Evolutionary conservation across 768 basidiomycete species (phyloP).

Genomic region (Suillus fuscotomentosus): DNA sequence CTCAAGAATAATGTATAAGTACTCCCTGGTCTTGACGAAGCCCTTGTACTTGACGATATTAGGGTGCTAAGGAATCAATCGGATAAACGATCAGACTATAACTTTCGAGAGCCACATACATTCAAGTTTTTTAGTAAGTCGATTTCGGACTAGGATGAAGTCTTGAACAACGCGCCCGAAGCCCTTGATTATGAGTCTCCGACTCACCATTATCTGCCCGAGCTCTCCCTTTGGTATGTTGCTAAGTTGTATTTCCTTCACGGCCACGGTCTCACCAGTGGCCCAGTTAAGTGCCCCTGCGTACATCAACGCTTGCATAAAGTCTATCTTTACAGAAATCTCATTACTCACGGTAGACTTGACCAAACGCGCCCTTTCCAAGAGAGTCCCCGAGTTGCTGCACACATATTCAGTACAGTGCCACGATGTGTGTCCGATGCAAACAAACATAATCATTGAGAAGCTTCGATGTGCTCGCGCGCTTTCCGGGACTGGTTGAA

Average conservation of each 20-base stretch:
- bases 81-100: constrained; percentile 8
- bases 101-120: constrained; percentile 42
- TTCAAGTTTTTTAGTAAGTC: constrained; percentile 96
- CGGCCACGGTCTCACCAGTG: constrained; percentile 96
- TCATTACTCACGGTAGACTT: constrained; percentile 82
- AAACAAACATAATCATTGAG: constrained; percentile 64
- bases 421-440: constrained; percentile 2
- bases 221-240: constrained; percentile 93
- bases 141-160: constrained; percentile 77
- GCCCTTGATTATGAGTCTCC: background rate
- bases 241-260: constrained; percentile 95
- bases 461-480: constrained; percentile 44
- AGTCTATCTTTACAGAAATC: background rate
- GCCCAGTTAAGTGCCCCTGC: constrained; percentile 90
- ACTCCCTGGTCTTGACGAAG: constrained; percentile 92
- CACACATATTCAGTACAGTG: constrained; percentile 6
- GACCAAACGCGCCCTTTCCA: constrained; percentile 97
- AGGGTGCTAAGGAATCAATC: constrained; percentile 59
- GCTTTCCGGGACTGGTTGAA: constrained; percentile 22
- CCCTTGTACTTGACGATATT: constrained; percentile 99
- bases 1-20: constrained; percentile 96
- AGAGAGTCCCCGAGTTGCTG: constrained; percentile 96
- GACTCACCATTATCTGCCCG: constrained; percentile 91
- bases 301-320: constrained; percentile 9
- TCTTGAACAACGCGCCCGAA: constrained; percentile 4